Conservation (phyloP, 1,284 basidiomycete species). For the Rhodotorula sp. region DNA sequence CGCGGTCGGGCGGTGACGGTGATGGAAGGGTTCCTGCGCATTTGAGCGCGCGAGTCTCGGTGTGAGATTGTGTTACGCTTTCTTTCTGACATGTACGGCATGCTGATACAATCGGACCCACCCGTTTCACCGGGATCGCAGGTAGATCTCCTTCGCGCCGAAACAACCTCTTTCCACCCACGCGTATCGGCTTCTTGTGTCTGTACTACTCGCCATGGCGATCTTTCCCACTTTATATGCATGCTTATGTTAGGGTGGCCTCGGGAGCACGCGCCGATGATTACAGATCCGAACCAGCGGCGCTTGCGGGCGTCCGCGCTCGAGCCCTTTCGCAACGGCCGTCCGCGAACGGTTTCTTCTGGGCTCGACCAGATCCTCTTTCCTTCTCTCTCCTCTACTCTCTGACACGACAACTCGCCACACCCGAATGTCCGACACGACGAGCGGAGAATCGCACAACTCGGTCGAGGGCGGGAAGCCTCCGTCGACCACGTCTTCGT, state of each 20-base stretch:
- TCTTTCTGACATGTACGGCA: background rate
- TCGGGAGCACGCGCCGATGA: no score
- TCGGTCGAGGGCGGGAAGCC: background rate
- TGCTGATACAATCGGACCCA: background rate
- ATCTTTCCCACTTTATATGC: no score
- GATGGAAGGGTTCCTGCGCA: constrained; percentile 7
- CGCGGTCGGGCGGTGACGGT: constrained; percentile 13
- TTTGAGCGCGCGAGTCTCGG: background rate
- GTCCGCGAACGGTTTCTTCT: background rate
- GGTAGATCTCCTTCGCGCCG: no score
- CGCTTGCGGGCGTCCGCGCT: no score
- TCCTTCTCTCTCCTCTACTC: background rate
- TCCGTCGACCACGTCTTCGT: background rate
- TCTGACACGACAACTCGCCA: background rate
- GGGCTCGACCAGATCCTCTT: background rate
- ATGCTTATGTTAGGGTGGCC: no score
- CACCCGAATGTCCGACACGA: background rate
- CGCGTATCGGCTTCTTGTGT: no score
- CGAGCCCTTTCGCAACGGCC: no score
- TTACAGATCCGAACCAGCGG: no score
- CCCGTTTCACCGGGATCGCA: background rate
- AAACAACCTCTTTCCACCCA: no score
- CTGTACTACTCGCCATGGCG: no score
- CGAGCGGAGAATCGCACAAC: no score
- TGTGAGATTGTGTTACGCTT: no score